A percentile compares a stretch with the other conserved stretches of the same genome.
Evolutionary conservation across 2,329 filamentous ascomycete species (phyloP).

Genomic region (Pseudogymnoascus sp.): DNA sequence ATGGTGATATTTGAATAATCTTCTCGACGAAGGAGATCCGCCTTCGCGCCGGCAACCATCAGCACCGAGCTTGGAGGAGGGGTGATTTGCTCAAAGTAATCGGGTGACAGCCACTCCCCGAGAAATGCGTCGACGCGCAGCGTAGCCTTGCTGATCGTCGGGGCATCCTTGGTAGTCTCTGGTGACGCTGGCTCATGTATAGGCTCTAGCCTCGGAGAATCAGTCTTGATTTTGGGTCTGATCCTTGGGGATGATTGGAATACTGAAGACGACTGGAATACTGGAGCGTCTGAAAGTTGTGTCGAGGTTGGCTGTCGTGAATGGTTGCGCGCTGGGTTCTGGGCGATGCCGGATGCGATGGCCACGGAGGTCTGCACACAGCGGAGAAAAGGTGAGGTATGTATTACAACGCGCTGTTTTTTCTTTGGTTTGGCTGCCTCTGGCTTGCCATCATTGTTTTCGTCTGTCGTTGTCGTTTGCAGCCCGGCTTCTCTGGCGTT

Average conservation of each 20-base stretch:
- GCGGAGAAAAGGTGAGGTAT: conserved; percentile 87
- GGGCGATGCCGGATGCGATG: conserved; percentile 75
- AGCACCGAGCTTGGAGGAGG: conserved; percentile 77
- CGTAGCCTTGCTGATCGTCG: conserved; percentile 44
- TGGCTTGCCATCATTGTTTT: conserved; percentile 13
- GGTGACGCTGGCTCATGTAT: conserved; percentile 22
- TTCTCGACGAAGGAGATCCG: conserved; percentile 69
- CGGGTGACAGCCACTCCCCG: conserved; percentile 88
- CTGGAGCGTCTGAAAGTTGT: conserved; percentile 12
- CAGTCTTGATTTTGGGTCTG: conserved; percentile 19
- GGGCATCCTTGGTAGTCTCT: conserved; percentile 14
- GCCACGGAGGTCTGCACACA: conserved; percentile 89
- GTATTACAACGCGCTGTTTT: conserved; percentile 72
- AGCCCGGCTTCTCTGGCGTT: conserved; percentile 37
- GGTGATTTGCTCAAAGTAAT: conserved; percentile 89
- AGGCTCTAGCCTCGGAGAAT: conserved; percentile 22
- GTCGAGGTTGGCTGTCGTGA: conserved; percentile 19
- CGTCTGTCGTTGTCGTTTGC: conserved; percentile 22
- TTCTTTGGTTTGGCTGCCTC: conserved; percentile 36
- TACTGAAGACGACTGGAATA: conserved; percentile 2
- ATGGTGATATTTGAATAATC: conserved; percentile 45
- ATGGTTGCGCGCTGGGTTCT: conserved; percentile 37
- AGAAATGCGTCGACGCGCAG: conserved; percentile 86
- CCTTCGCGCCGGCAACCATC: conserved; percentile 85
- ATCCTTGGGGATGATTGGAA: conserved; percentile 25